Base-by-base conservation (phyloP, 2,329 filamentous ascomycete genomes). In the Colletotrichum sp. region DNA sequence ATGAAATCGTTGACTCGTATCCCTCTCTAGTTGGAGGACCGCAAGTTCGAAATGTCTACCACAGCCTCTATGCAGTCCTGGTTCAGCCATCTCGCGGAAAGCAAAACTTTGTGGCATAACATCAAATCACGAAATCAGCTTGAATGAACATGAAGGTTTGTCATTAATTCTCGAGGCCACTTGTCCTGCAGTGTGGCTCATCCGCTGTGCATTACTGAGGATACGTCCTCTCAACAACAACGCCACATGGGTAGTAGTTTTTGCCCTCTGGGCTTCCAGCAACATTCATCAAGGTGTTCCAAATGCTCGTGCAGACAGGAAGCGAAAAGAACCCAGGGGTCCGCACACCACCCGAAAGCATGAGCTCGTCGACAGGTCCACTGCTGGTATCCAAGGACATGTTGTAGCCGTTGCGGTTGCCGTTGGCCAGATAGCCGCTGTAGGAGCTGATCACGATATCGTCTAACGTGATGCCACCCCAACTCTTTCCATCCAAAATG, bases 381-480 rank as follows among this genome's bases (percentile, higher is more conserved):
- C 10, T 24, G 8, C n/a, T 74, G 49, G 64, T 59, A 24, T 74
- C 59, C 8, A 74, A 6, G 12, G 67, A 44, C 3, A 74, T 5
- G 44, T 59, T 64, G 72, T 59, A 74, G 26, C 72, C 72, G 8
- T 74, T 74, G 2, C 67, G 72, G 44, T 71, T 64, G 12, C 72
- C 67, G 13, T 71, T 74, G 2, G 26, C 26, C 5, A 60, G 3
- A 13, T 74, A 71, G 2, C 59, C 72, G 9, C 57, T 10, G 26
- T 69, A 76, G 3, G 72, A 63, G 18, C 64, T 67, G 64, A 76
- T 36, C 10, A 76, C 74, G 5, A 76, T 59, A 13, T 76, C 74
- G 13, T 76, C 59, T 5, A 76, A 12, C 13, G 70, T 73, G 15
- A 73, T 36, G 16, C 63, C 72, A 15, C 44, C 72, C 72, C 72